Percentiles rank a stretch among this genome's conserved stretches.
Evolutionary conservation across 2,329 filamentous ascomycete genomes (phyloP).

Genomic region (Ceratocystis ficicola): DNA sequence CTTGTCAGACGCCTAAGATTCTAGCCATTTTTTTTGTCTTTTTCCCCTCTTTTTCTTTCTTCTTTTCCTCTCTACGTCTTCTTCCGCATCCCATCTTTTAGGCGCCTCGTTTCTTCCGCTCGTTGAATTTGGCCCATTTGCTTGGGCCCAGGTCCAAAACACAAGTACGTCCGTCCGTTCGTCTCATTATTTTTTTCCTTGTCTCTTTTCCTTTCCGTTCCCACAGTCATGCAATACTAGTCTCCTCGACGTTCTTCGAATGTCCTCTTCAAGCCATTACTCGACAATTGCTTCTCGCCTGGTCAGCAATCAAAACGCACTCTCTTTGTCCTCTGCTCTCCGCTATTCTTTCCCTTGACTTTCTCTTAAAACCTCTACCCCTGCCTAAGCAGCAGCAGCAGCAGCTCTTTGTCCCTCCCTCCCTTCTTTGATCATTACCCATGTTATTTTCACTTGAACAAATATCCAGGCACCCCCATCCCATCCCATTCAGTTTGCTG

Average conservation of each 20-base stretch:
- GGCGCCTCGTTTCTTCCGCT: not conserved
- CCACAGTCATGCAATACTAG: not conserved
- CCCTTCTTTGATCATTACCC: not conserved
- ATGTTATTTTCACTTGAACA: not conserved
- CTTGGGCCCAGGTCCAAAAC: not conserved
- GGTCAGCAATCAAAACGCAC: not conserved
- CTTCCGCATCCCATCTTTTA: not conserved
- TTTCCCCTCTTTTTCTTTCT: not conserved
- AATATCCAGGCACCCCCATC: not conserved
- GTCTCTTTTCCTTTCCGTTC: not conserved
- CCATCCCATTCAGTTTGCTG: not conserved
- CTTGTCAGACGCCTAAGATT: too few species aligned
- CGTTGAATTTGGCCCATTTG: not conserved
- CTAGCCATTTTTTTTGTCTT: not conserved
- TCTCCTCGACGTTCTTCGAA: not conserved
- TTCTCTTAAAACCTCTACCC: conserved; percentile 25
- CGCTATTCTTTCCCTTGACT: conserved; percentile 7
- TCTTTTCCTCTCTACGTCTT: not conserved
- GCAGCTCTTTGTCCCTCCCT: too few species aligned
- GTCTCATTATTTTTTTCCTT: not conserved
- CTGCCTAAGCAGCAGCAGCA: conserved; percentile 19
- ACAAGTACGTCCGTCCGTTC: not conserved
- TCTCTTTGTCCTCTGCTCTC: not conserved
- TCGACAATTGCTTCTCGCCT: too few species aligned
- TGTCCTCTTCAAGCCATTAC: too few species aligned